Base-by-base conservation (phyloP, 768 basidiomycete species). In the Lactarius pseudohatsudake region DNA sequence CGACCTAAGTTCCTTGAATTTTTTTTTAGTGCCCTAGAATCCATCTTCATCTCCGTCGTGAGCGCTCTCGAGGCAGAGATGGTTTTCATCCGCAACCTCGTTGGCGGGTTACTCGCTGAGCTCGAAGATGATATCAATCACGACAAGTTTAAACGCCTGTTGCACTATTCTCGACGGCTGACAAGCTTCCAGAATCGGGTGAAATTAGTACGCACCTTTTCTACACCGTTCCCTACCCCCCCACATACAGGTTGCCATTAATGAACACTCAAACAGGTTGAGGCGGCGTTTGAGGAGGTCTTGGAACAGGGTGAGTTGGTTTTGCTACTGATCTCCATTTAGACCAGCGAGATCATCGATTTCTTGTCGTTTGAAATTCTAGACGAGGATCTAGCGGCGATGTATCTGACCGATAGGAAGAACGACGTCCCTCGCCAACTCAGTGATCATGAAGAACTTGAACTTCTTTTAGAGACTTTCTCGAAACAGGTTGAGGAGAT, bases 401-500 rank as follows among this genome's bases (percentile, higher is more conserved):
- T 98, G 96, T 95, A 98, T 78, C 85, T 98, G 62, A 93, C 87
- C 1, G 92, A 95, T 74, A 91, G 91, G 77, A 87, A 86, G 71
- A 86, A 84, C 30, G 83, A 83, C 30, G 70, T 79, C 4, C 77
- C 80, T n/a, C 83, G 90, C n/a, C 80, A 82, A 41, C 73, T 83
- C 57, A 81, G 86, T 66, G 95, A 96, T 72, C 96, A 98, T 74
- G 93, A 96, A 68, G 96, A 98, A 69, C 80, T 98, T 1, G 96
- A 98, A 74, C 82, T 96, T 13, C 80, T 98, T 22, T 79, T 98
- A n/a, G 96, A 98, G 74, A 91, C 91, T 10, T 97, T 97, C 76
- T 85, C 90, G 34, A 98, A 98, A 75, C 96, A 98, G 75, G 94
- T 96, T 0, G 96, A 97, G 75, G 95, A 97, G 80, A 92, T 97